Base-by-base conservation (phyloP, 768 basidiomycete genomes). In the Mycena alexandri region DNA sequence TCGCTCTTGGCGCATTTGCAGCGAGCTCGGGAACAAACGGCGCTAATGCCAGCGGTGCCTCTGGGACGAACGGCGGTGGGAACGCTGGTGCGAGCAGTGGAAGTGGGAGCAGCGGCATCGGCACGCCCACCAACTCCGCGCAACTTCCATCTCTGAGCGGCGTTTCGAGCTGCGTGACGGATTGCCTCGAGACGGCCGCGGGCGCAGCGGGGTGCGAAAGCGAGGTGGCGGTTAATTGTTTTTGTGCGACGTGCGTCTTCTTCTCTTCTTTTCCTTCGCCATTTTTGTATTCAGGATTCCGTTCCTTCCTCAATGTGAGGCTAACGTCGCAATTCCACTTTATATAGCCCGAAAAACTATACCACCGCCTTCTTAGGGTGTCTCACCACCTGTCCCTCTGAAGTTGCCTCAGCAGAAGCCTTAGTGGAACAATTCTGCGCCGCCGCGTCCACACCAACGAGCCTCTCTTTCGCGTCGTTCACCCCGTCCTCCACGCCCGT, bases 161-260 rank as follows among this genome's bases (percentile, higher is more conserved):
- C 2, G 29, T 59, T 0, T 38, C 58, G 29, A 8, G 13, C 13
- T 59, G 58, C 22, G 58, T 59, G 29, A 47, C 29, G 19, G 24
- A 44, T 44, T 59, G 58, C 22, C 13, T 59, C 0, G 58, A 5
- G 19, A 1, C 7, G 13, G 44, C 58, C 2, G 46, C 42, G 12
- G 14, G 44, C 6, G 58, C 58, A 6, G 58, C 33, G 17, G 46
- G 46, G 11, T 59, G 58, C n/a, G 14, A n/a, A 29, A 59, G 58
- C 21, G 19, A 13, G 5, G 58, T 29, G 17, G 58, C 58, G 33
- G 44, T 59, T 25, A 43, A 59, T 36, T 59, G 58, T 22, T 59
- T 59, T 12, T 48, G 58, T 59, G 44, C 44, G 4, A 36, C 33
- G 58, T 59, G 6, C 44, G 46, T 29, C 13, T 22, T 25, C 19